Evolutionary conservation across 768 basidiomycete species (phyloP).

Genomic region (Tulasnella sp.): DNA sequence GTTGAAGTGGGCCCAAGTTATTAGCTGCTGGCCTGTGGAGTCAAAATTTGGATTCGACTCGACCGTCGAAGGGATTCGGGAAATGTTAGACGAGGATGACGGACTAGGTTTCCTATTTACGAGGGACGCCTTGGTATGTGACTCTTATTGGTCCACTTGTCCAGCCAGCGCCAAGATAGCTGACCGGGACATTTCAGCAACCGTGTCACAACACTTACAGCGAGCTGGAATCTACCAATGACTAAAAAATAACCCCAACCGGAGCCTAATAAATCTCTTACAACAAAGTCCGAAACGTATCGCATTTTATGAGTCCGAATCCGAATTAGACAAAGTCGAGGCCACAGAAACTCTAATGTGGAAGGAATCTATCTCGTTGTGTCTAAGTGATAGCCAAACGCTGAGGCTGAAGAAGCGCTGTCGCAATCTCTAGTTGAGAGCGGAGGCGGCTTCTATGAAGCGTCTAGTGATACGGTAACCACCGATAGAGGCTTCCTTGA

Average conservation of each 20-base stretch:
- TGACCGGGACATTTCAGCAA: not conserved
- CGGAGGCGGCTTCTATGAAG: not conserved
- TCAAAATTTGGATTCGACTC: not conserved
- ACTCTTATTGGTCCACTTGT: not conserved
- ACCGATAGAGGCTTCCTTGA: not conserved
- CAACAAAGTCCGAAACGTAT: not conserved
- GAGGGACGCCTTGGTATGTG: not conserved
- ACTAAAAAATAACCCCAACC: too few species aligned
- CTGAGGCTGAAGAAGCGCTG: too few species aligned
- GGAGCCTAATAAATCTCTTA: not conserved
- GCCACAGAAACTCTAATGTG: too few species aligned
- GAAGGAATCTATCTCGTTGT: too few species aligned
- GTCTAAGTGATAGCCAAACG: too few species aligned
- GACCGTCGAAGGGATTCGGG: not conserved
- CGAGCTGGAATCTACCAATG: not conserved
- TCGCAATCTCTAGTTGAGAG: not conserved
- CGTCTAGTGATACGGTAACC: not conserved
- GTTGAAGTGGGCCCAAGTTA: not conserved
- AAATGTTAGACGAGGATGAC: not conserved
- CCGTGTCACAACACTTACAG: not conserved
- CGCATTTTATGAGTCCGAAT: not conserved
- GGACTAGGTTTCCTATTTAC: not conserved
- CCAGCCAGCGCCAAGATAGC: not conserved
- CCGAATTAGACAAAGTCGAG: not conserved
- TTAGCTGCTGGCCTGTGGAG: not conserved